Evolutionary conservation across 805 yeast genomes (phyloP), one percentile per base, ranked within the genome.

Genomic region (Yamadazyma laniorum): DNA sequence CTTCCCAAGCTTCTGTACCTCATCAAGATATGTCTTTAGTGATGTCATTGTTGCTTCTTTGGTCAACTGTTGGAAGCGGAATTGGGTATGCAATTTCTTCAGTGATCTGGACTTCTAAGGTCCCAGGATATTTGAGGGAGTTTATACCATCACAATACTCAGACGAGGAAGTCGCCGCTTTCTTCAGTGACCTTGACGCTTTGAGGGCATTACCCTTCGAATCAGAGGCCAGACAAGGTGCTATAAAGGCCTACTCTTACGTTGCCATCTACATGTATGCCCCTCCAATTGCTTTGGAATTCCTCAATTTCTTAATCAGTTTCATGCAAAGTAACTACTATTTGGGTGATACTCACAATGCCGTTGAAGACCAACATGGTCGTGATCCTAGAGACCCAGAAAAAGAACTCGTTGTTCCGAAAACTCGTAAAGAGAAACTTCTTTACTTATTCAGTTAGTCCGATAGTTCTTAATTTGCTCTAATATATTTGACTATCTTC

Each of bases 1-100:
- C 71, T 5, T 55, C 63, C 2, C 67, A 64, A 45, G 71, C 69
- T 8, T 61, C 71, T 17, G 72, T 69, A 31, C 69, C 69, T 34
- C 65, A 61, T 44, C 68, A 66, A 39, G 71, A 65, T 51, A 53
- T 66, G 37, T 65, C 74, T 16, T 48, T 61, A 42, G 62, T 62
- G 41, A 61, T 70, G 28, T 57, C 72, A 1, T 37, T 68, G 13
- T 42, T 67, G 30, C 51, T 55, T 15, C 47, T 68, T 27, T 61
- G 58, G 54, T 48, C 61, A 5, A 43, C 53, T 18, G 58, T 68
- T 43, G 74, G 73, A 40, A 52, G 54, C 27, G 64, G 73, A 17
- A 55, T 69, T 34, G 75, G 74, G 23, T 35, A 55, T 32, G 67
- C 72, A 6, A 56, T 68, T 31, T 49, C 66, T 16, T 65, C 63